Conservation (phyloP, 2,329 filamentous ascomycete species). For the Triangularia setosa region DNA sequence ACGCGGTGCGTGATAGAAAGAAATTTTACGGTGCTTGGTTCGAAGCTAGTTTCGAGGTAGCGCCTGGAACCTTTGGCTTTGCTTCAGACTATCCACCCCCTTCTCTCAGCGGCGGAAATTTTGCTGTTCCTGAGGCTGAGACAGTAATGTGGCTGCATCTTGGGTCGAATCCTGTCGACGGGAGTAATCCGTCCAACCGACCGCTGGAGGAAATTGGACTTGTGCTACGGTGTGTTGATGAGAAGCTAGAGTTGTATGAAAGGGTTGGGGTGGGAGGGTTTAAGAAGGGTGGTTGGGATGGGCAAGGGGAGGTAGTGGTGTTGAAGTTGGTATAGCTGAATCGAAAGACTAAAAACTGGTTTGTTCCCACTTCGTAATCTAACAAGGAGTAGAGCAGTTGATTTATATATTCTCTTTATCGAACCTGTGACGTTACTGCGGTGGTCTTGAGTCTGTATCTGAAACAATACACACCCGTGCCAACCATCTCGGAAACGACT, state of each 20-base stretch:
- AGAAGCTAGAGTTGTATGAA: neutral
- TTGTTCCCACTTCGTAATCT: too few species aligned
- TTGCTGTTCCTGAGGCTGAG: neutral
- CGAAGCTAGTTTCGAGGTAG: neutral
- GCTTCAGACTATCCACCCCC: neutral
- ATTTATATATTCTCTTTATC: too few species aligned
- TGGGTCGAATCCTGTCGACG: neutral
- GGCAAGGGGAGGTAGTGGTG: neutral
- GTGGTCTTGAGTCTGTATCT: too few species aligned
- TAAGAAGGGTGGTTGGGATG: neutral
- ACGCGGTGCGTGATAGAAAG: neutral
- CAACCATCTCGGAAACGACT: too few species aligned
- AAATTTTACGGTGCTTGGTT: neutral
- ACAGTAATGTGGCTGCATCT: neutral
- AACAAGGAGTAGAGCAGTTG: too few species aligned
- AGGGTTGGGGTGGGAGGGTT: neutral
- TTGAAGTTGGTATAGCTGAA: neutral
- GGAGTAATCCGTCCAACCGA: neutral
- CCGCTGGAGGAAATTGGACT: neutral
- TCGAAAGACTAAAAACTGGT: too few species aligned
- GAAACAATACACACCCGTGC: too few species aligned
- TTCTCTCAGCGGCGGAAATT: neutral
- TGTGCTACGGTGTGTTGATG: neutral
- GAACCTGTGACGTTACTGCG: too few species aligned
- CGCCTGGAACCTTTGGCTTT: neutral